These are phyloP conservation scores for Rhizophagus prolifer DNA, from an alignment of 192 early-diverging fungal genomes.

Conservation along the genomic window DNA sequence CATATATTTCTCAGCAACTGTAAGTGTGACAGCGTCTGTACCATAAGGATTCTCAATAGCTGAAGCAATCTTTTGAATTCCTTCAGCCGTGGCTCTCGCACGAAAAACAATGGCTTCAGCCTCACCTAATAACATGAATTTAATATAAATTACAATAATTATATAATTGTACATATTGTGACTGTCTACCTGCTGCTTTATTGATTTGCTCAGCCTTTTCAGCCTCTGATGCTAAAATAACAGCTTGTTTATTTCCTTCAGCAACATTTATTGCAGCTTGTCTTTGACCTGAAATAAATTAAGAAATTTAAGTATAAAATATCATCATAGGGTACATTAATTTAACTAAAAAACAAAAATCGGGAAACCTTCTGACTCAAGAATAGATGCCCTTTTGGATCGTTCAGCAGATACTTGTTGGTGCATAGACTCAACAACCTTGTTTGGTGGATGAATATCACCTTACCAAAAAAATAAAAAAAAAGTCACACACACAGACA, in stretches of 20 bases:
- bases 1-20: conserved; percentile 96
- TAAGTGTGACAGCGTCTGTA: conserved; percentile 82
- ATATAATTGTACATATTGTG: neutral
- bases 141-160: neutral
- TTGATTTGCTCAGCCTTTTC: conserved; percentile 88
- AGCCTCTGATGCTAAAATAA: conserved; percentile 95
- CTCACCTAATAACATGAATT: conserved; percentile 57
- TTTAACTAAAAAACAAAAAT: too few relatives aligned
- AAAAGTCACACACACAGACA: neutral
- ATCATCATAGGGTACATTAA: neutral
- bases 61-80: conserved; percentile 76
- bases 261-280: conserved; percentile 98
- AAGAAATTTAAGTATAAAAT: neutral
- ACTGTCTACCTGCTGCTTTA: conserved; percentile 66
- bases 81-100: conserved; percentile 77
- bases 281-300: conserved; percentile 51
- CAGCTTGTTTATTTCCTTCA: conserved; percentile 88
- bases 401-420: conserved; percentile 96
- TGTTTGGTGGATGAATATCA: conserved; percentile 92
- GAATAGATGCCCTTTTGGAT: conserved; percentile 93
- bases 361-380: conserved; percentile 67
- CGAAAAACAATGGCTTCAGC: conserved; percentile 84
- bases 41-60: conserved; percentile 73
- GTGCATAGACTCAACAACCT: conserved; percentile 96
- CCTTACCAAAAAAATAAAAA: conserved; percentile 30